Conservation (phyloP, 768 basidiomycete species). For the Tylopilus subfusipes region DNA sequence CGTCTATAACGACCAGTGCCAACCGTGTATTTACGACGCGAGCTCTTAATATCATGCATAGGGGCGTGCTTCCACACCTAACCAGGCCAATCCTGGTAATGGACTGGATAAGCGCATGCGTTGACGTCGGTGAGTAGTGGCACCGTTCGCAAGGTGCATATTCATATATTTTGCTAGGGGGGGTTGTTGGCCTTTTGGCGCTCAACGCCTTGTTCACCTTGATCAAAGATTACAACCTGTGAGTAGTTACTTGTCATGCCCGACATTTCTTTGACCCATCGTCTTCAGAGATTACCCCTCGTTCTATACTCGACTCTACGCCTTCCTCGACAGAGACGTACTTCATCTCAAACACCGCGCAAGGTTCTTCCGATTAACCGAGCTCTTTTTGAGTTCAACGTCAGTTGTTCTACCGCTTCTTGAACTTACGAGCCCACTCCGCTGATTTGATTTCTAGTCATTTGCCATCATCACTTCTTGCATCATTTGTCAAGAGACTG, state of each 20-base stretch:
- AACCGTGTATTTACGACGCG: constrained; percentile 46
- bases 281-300: constrained; percentile 83
- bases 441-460: constrained; percentile 49
- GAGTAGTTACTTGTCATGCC: constrained; percentile 29
- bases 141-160: background rate
- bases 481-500: constrained; percentile 92
- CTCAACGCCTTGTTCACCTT: constrained; percentile 89
- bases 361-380: constrained; percentile 90
- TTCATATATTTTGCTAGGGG: constrained; percentile 49
- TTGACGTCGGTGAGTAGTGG: constrained; percentile 64
- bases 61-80: constrained; percentile 78
- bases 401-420: constrained; percentile 39
- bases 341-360: constrained; percentile 92
- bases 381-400: constrained; percentile 91
- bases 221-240: constrained; percentile 94
- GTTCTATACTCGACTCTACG: constrained; percentile 90
- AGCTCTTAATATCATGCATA: constrained; percentile 75
- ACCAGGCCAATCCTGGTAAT: constrained; percentile 77
- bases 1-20: constrained; percentile 30
- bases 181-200: constrained; percentile 80
- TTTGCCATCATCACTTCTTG: constrained; percentile 85
- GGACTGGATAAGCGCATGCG: constrained; percentile 87
- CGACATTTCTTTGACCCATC: constrained; percentile 1
- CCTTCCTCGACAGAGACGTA: constrained; percentile 81
- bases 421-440: background rate